A percentile compares a stretch with the other conserved stretches of the same genome.
Evolutionary conservation across 306 rosid species (phyloP).

Genomic region (Malus domestica): DNA sequence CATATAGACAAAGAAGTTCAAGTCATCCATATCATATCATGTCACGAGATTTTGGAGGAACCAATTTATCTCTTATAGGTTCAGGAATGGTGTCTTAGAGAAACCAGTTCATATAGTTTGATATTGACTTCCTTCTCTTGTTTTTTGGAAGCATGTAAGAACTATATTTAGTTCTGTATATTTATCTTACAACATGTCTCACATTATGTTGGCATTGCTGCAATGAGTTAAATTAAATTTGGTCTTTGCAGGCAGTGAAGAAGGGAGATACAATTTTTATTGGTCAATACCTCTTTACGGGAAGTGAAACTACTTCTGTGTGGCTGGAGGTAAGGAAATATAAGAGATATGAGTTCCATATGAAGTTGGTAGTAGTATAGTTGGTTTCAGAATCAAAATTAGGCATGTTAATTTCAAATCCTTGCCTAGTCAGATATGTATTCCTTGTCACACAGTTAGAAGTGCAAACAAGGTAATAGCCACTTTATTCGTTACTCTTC

Average conservation of each 20-base stretch:
- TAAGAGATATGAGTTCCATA: background rate
- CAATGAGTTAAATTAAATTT: background rate
- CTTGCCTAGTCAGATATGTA: background rate
- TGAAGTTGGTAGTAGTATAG: background rate
- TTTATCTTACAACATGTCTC: background rate
- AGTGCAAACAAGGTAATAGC: background rate
- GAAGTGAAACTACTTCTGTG: slow-evolving; percentile 51
- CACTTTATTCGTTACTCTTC: background rate
- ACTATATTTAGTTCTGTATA: background rate
- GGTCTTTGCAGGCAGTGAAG: slow-evolving; percentile 35
- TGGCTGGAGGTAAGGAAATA: slow-evolving; percentile 38
- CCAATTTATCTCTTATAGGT: background rate
- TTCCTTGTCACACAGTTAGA: background rate
- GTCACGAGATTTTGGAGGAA: background rate
- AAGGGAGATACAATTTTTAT: slow-evolving; percentile 43
- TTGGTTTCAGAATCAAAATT: background rate
- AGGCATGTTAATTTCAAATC: background rate
- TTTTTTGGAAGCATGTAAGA: background rate
- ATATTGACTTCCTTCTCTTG: background rate
- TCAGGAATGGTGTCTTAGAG: background rate
- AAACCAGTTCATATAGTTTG: background rate
- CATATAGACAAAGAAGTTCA: background rate
- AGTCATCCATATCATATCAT: too few relatives aligned
- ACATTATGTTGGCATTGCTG: background rate
- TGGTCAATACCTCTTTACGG: slow-evolving; percentile 49